A percentile compares a stretch with the other conserved stretches of the same genome.
phyloP scores from a whole-genome alignment of 495 filamentous ascomycete genomes.

The Penicillium cinerascens region DNA sequence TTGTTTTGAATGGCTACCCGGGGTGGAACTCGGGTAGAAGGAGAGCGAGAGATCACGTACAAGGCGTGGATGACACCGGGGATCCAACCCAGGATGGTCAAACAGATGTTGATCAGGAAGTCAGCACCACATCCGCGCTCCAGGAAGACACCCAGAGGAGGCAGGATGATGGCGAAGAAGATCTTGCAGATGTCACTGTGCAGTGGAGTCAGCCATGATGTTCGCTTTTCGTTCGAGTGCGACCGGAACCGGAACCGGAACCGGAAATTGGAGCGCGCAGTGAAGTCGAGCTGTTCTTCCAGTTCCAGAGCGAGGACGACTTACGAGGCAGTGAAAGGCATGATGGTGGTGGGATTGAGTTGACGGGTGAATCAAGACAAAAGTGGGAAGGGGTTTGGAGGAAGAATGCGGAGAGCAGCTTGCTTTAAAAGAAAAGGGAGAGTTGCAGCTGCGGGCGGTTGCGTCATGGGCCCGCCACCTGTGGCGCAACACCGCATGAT shows the following conservation, averaged over 20 bases:
- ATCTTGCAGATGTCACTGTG: constrained; percentile 87
- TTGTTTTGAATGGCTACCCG: constrained; percentile 1
- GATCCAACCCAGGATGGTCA: constrained; percentile 80
- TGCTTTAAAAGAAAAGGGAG: constrained; percentile 15
- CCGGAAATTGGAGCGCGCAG: not conserved
- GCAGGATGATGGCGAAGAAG: constrained; percentile 81
- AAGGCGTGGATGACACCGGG: constrained; percentile 72
- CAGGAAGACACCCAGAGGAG: constrained; percentile 88
- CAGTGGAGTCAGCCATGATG: constrained; percentile 1
- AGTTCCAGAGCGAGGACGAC: constrained; percentile 14
- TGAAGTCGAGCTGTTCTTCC: not conserved
- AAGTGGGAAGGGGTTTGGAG: constrained; percentile 3
- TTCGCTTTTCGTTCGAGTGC: not conserved
- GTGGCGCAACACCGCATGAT: constrained; percentile 8
- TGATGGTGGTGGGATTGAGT: constrained; percentile 28
- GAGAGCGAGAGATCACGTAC: constrained; percentile 44
- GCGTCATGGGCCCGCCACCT: constrained; percentile 22
- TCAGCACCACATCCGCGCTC: constrained; percentile 81
- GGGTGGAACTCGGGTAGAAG: not conserved
- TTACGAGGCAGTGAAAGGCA: constrained; percentile 66
- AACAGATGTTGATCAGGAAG: constrained; percentile 80
- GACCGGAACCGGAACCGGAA: not conserved
- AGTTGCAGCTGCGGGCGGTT: constrained; percentile 11
- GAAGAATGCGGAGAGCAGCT: constrained; percentile 14
- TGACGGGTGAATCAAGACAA: not conserved